Base-by-base conservation (phyloP, 768 basidiomycete genomes). In the Boletus reticuloceps region DNA sequence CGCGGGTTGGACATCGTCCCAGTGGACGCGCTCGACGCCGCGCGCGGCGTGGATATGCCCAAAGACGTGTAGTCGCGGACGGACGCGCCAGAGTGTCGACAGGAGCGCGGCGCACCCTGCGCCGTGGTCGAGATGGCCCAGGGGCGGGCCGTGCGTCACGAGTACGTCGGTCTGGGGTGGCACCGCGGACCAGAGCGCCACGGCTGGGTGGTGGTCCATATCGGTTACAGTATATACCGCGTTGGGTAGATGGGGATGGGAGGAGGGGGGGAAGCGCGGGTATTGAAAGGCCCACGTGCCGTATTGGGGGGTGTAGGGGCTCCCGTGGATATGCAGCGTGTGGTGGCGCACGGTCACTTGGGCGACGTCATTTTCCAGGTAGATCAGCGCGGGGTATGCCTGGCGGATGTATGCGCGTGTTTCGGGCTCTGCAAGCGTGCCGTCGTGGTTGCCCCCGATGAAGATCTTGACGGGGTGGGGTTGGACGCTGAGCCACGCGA, bases 371-470 rank as follows among this genome's bases (percentile, higher is more conserved):
- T 79, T 70, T 42, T 74, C 61, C 50, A 81, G 74, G 50, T 79
- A 79, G 0, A 58, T 71, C 6, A 78, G 60, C 7, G 53, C 40
- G 16, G 73, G 69, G 56, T 65, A 72, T 8, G 42, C 14, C 12
- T 41, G 43, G 37, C 59, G 53, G 3, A 69, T 20, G 56, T 59
- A 41, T 44, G 49, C 10, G 45, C 52, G 19, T 27, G 41, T 60
- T 19, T 65, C 58, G 6, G 58, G 47, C 16, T 58, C 59, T 4
- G 58, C 57, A 38, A 77, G 69, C 12, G 54, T 49, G 2, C 31
- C n/a, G 47, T 79, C 77, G 61, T 77, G 78, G 54, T 79, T 78
- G 2, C 78, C 79, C 9, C 72, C 78, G 34, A 79, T 72, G 55
- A 76, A 69, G 19, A 78, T 37, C 49, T 78, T 80, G 64, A 74